phyloP scores from a whole-genome alignment of 768 basidiomycete species.

The Hericium coralloides region DNA sequence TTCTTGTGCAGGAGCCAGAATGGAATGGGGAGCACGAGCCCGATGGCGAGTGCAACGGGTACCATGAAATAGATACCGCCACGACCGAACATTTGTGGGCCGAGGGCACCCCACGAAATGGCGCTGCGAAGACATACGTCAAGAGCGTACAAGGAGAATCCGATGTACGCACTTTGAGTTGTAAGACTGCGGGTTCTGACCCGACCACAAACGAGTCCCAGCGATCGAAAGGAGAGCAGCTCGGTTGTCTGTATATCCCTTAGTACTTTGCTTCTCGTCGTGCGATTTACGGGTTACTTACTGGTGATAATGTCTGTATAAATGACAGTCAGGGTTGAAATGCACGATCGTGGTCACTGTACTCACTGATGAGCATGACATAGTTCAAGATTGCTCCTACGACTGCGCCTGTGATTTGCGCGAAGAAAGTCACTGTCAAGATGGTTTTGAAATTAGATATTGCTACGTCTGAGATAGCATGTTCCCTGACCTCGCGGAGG shows the following conservation, averaged over 20 bases:
- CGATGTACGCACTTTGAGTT: conserved; percentile 17
- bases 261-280: conserved; percentile 9
- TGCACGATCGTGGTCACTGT: neutral
- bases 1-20: conserved; percentile 24
- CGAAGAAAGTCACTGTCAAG: conserved; percentile 15
- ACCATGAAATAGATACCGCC: conserved; percentile 19
- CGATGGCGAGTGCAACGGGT: conserved; percentile 21
- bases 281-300: conserved; percentile 2
- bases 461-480: rapidly evolving
- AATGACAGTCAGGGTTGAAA: no score
- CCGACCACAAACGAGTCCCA: conserved; percentile 25
- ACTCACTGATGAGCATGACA: conserved; percentile 17
- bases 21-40: conserved; percentile 25
- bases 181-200: conserved; percentile 21
- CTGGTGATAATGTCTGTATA: conserved; percentile 7
- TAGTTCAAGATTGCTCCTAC: conserved; percentile 16
- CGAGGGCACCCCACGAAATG: conserved; percentile 25
- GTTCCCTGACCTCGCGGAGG: conserved; percentile 11
- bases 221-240: conserved; percentile 21
- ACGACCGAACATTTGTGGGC: conserved; percentile 23
- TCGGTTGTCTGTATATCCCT: conserved; percentile 16
- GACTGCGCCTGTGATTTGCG: conserved; percentile 20
- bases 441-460: neutral
- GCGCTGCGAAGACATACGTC: conserved; percentile 7
- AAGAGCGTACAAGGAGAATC: neutral